Evolutionary conservation across 768 basidiomycete species (phyloP).

Genomic region (Floccularia luteovirens): DNA sequence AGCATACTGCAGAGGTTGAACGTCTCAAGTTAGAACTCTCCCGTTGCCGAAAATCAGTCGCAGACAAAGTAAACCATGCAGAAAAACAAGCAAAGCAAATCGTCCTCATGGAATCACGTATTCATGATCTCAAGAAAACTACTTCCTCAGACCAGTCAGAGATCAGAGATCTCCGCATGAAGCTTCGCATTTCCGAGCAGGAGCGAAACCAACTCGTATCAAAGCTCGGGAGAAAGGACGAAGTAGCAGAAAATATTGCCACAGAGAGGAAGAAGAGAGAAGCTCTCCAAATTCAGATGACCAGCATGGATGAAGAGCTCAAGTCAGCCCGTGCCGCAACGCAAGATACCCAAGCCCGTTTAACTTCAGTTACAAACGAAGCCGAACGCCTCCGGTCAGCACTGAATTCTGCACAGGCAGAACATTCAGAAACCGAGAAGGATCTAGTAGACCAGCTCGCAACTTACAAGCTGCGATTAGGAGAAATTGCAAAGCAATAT

Average conservation of each 20-base stretch:
- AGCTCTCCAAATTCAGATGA: slow-evolving; percentile 31
- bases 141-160: slow-evolving; percentile 46
- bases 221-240: slow-evolving; percentile 40
- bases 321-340: slow-evolving; percentile 22
- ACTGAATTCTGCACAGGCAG: too few species aligned
- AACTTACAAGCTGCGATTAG: slow-evolving; percentile 36
- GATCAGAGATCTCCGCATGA: slow-evolving; percentile 53
- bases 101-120: slow-evolving; percentile 44
- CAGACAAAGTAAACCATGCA: slow-evolving; percentile 43
- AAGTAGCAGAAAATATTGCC: slow-evolving; percentile 41
- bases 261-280: slow-evolving; percentile 47
- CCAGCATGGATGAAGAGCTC: slow-evolving; percentile 32
- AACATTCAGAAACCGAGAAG: too few species aligned
- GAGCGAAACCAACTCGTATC: slow-evolving; percentile 42
- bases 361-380: slow-evolving; percentile 28
- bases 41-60: slow-evolving; percentile 33
- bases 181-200: slow-evolving; percentile 50
- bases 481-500: slow-evolving; percentile 46
- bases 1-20: slow-evolving; percentile 61
- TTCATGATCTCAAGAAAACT: slow-evolving; percentile 54
- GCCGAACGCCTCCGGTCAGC: slow-evolving; percentile 22
- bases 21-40: slow-evolving; percentile 49
- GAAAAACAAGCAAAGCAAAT: slow-evolving; percentile 63
- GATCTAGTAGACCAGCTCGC: slow-evolving; percentile 43
- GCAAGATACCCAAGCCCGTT: slow-evolving; percentile 24